Base-by-base conservation (phyloP, 352 stramenopile species). In the Pythium biforme region DNA sequence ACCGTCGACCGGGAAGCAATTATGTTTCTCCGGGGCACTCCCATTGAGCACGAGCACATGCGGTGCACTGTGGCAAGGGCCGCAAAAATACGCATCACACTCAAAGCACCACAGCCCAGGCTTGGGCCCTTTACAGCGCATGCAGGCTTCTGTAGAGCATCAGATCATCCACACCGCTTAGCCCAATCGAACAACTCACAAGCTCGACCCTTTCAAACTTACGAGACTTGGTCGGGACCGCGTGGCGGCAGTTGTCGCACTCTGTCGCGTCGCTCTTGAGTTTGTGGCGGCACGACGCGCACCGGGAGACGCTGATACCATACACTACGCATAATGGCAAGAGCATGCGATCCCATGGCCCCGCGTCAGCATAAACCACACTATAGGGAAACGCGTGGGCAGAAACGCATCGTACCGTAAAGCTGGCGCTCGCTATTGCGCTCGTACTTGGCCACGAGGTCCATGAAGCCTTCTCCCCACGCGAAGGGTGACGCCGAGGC, bases 31-130 rank as follows among this genome's bases (percentile, higher is more conserved):
- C 1, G 48, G 59, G 10, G 59, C 73, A 11, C 63, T 55, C 4
- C 56, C 71, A 17, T 59, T 61, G 3, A 84, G 65, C 55, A 75
- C 73, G 22, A 88, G 60, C 51, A 86, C 72, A 40, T 90, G 81
- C 22, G 79, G 74, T 61, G 84, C 83, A 19, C 68, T 62, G 45
- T 81, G 64, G 62, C 81, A 90, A 1, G n/a, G 46, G 10, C 64
- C 70, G 51, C 81, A 90, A 52, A 86, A 90, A 48, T 86, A 86
- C 33, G 64, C 61, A 40, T 90, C 79, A 43, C 81, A 90, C 29
- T 89, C 81, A 26, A 60, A 77, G 46, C 81, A 90, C 81, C 79
- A 89, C 63, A 90, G 81, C 11, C 68, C 72, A 1, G 70, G 76
- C 22, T 68, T 61, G 22, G 66, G 60, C 37, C 55, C 60, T 9